Percentiles rank a stretch among this genome's conserved stretches.
Conservation (phyloP, 2,329 filamentous ascomycete genomes). For the Orbilia blumenaviensis region DNA sequence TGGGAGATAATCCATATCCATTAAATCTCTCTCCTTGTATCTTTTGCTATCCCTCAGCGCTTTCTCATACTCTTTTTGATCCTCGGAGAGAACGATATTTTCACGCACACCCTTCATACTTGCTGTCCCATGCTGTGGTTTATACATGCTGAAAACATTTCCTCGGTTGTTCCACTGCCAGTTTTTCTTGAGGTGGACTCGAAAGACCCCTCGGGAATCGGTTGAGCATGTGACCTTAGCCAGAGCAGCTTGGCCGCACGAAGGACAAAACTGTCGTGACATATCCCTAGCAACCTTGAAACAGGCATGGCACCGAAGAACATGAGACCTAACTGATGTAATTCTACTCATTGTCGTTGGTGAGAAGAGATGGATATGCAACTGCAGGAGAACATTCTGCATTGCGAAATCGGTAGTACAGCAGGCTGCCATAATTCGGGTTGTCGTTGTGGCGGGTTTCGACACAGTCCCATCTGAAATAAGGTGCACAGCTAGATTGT, state of each 20-base stretch:
- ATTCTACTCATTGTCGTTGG: conserved; percentile 75
- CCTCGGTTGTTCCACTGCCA: conserved; percentile 96
- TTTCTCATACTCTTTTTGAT: conserved; percentile 89
- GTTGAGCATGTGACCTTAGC: conserved; percentile 87
- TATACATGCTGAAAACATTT: conserved; percentile 91
- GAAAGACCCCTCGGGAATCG: conserved; percentile 80
- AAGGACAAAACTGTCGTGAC: conserved; percentile 88
- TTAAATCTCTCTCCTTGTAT: conserved; percentile 77
- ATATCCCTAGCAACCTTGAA: conserved; percentile 82
- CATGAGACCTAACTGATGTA: conserved; percentile 83
- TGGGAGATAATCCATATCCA: conserved; percentile 95
- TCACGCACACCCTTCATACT: conserved; percentile 90
- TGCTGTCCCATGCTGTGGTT: conserved; percentile 80
- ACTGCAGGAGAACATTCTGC: conserved; percentile 94
- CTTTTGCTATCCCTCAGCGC: conserved; percentile 72
- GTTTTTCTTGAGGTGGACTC: conserved; percentile 87
- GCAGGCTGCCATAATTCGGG: conserved; percentile 82
- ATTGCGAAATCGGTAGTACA: conserved; percentile 96
- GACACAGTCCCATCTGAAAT: conserved; percentile 56
- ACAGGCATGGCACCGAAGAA: conserved; percentile 92
- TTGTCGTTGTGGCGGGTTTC: conserved; percentile 64
- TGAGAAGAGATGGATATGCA: conserved; percentile 90
- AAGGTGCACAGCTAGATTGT: conserved; percentile 83
- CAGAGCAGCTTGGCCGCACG: conserved; percentile 87
- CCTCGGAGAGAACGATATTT: conserved; percentile 84